Evolutionary conservation across 148 eudicot species (phyloP), one percentile per base, ranked within the genome.

Genomic region (Camellia lanceoleosa): DNA sequence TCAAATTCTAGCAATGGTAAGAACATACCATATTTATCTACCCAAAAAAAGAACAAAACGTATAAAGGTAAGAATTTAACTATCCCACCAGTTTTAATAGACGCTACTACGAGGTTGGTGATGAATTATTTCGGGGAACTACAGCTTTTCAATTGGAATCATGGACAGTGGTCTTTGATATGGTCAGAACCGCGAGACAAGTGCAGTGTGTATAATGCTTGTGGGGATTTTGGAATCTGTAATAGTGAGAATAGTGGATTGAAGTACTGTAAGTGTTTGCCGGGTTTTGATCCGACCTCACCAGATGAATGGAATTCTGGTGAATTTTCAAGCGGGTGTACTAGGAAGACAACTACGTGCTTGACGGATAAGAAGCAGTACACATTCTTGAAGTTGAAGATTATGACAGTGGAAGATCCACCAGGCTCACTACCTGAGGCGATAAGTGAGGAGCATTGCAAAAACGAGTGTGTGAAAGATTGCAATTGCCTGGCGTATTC

Each of bases 401-500:
- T n/a, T n/a, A n/a, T 38, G 52, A 73, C 11, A 55, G 78, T 74
- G 11, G 65, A 19, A 23, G n/a, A 46, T 41, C 71, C 72, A n/a
- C n/a, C n/a, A 55, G 42, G 56, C 3, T 3, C n/a, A 9, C 30
- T 1, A 6, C n/a, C 18, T 58, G 10, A 18, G 4, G 75, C 47
- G 4, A 3, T 9, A 15, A 47, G 54, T 6, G 79, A 75, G 75
- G 4, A 30, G 7, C 54, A 47, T 1, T 76, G 80, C 73, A 42
- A 38, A 16, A 15, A 4, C 0, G 71, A 61, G 75, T 82, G 84
- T 43, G 69, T n/a, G n/a, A n/a, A n/a, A n/a, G n/a, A n/a, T 18
- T 62, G 84, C 66, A 8, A 71, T 0, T 88, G 88, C 77, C 41
- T 52, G 23, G 90, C 88, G 15, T 85, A 88, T 67, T 74, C 81